Evolutionary conservation across 495 filamentous ascomycete species (phyloP).

Genomic region (Penicillium diatomitis): DNA sequence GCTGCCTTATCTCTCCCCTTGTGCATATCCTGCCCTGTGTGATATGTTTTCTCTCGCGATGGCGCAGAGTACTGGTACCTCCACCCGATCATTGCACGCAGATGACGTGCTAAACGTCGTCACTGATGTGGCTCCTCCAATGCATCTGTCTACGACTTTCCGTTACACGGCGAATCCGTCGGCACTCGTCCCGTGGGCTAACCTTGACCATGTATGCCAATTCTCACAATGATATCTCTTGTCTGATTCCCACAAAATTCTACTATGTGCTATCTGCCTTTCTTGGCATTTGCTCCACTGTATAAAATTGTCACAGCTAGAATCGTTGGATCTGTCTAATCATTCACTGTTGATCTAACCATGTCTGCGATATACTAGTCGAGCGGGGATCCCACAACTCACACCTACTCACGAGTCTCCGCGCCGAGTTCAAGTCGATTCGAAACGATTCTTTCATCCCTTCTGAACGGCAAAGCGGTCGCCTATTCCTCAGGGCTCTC

Average conservation of each 20-base stretch:
- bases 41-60: conserved; percentile 19
- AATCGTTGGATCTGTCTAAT: background rate
- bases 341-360: background rate
- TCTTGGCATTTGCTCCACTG: background rate
- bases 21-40: conserved; percentile 20
- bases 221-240: background rate
- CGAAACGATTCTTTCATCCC: conserved; percentile 64
- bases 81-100: conserved; percentile 76
- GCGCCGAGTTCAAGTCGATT: conserved; percentile 74
- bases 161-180: conserved; percentile 66
- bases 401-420: conserved; percentile 70
- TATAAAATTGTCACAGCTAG: background rate
- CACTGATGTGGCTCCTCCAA: conserved; percentile 70
- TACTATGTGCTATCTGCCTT: background rate
- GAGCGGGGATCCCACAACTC: conserved; percentile 16
- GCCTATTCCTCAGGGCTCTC: conserved; percentile 80
- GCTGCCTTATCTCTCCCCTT: conserved; percentile 6
- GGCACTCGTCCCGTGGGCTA: conserved; percentile 39
- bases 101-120: conserved; percentile 67
- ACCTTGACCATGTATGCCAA: conserved; percentile 26
- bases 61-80: conserved; percentile 23
- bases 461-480: conserved; percentile 59
- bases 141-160: conserved; percentile 85
- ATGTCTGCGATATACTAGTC: conserved; percentile 8
- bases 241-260: background rate